phyloP scores from a whole-genome alignment of 306 rosid genomes.

The Herpetospermum pedunculosum region DNA sequence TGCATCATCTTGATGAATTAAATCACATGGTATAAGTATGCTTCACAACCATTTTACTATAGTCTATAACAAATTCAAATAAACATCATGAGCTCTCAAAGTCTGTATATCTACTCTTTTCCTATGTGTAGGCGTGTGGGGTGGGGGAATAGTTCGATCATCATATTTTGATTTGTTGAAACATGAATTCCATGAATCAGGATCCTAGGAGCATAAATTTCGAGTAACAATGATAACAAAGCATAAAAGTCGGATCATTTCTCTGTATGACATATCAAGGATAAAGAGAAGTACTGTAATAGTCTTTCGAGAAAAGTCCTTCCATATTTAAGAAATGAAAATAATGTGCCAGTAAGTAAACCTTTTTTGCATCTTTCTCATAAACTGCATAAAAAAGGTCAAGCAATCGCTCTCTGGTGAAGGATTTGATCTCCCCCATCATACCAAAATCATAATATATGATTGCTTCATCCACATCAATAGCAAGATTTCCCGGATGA shows the following conservation, averaged over 20 bases:
- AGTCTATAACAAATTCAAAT: not conserved
- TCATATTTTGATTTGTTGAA: not conserved
- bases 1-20: not conserved
- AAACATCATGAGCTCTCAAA: not conserved
- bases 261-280: not conserved
- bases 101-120: not conserved
- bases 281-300: not conserved
- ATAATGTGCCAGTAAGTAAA: constrained; percentile 12
- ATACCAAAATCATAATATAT: constrained; percentile 95
- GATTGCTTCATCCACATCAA: constrained; percentile 67
- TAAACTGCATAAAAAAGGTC: constrained; percentile 78
- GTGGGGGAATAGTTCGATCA: not conserved
- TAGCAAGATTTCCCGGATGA: constrained; percentile 89
- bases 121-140: not conserved
- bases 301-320: not conserved
- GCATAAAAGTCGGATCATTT: not conserved
- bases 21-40: not conserved
- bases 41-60: not conserved
- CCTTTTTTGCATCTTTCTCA: constrained; percentile 93
- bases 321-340: not conserved
- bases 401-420: constrained; percentile 79
- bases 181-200: not conserved
- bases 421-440: constrained; percentile 93
- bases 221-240: not conserved
- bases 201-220: not conserved